Base-by-base conservation (phyloP, 225 moss, liverwort and hornwort species). In the Sphagnum contortum region DNA sequence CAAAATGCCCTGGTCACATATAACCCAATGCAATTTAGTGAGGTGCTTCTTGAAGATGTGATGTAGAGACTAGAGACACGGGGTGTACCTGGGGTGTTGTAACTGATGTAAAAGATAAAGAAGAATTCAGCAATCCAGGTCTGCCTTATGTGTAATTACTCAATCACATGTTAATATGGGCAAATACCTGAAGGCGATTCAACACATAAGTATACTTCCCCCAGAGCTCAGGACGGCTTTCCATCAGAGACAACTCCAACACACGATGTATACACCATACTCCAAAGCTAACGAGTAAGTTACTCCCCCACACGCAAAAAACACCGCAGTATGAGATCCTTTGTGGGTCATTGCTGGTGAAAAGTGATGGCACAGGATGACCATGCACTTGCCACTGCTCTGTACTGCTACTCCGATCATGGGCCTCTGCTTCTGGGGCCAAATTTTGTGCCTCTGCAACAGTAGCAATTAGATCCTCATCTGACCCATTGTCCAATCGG, bases 161-260 rank as follows among this genome's bases (percentile, higher is more conserved):
- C 29, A 29, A 29, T 29, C 29, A 29, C 29, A 29, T 29, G 1
- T 29, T 29, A 29, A 0, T 29, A 9, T 52, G 9, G 52, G 9
- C 9, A 49, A 57, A 62, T 80, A 93, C 93, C 88, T 93, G 93
- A 63, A 93, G 90, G 54, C 93, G 85, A 68, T 93, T 93, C 69
- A 93, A 66, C 13, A 93, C 93, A 63, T 90, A 93, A 2, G 93
- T 93, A 59, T 93, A 93, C 72, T 93, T 93, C 60, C 93, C 93
- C 93, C 93, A 93, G 45, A 93, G 75, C 68, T 93, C 93, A 9
- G 93, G 93, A 70, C 93, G 83, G 75, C 93, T 93, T 74, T 93
- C 93, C 90, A 93, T 90, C 66, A 90, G 74, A 52, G 86, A 90
- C 63, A 93, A 68, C 62, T 93, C 93, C 63, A 93, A 77, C 29